These are phyloP conservation scores for Nicotiana sylvestris DNA, from an alignment of 257 asterid species.

Conservation along the genomic window DNA sequence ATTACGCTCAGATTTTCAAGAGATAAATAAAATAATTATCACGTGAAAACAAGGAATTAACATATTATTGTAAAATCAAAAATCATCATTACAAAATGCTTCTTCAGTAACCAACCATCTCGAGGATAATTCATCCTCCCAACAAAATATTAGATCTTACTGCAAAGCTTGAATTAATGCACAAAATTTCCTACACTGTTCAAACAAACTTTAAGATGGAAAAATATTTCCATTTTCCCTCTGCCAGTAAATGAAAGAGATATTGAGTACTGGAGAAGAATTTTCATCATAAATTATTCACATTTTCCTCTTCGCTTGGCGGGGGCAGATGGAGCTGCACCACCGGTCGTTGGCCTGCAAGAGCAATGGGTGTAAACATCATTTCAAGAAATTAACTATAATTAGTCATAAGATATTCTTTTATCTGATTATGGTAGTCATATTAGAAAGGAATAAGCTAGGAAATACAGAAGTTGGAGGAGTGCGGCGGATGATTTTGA, in stretches of 20 bases:
- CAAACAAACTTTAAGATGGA: not conserved
- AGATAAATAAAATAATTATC: not conserved
- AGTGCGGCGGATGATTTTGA: too few species aligned
- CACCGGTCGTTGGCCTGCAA: constrained; percentile 85
- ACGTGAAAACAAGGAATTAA: not conserved
- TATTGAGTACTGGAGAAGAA: not conserved
- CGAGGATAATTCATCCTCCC: not conserved
- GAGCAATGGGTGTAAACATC: not conserved
- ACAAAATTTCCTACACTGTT: not conserved
- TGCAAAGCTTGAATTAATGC: not conserved
- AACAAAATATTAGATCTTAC: not conserved
- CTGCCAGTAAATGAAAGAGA: not conserved
- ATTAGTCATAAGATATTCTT: not conserved
- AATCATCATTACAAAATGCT: not conserved
- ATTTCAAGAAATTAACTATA: not conserved
- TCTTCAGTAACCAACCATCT: not conserved
- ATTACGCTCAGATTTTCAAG: not conserved
- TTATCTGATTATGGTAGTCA: too few species aligned
- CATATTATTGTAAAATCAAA: not conserved
- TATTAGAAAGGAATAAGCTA: too few species aligned
- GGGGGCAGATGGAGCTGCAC: constrained; percentile 42
- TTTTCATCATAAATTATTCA: not conserved
- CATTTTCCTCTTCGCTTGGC: constrained; percentile 4
- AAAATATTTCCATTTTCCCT: not conserved
- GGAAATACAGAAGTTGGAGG: too few species aligned